These are phyloP conservation scores for Apocynum venetum DNA, from an alignment of 257 asterid species.

Conservation along the genomic window DNA sequence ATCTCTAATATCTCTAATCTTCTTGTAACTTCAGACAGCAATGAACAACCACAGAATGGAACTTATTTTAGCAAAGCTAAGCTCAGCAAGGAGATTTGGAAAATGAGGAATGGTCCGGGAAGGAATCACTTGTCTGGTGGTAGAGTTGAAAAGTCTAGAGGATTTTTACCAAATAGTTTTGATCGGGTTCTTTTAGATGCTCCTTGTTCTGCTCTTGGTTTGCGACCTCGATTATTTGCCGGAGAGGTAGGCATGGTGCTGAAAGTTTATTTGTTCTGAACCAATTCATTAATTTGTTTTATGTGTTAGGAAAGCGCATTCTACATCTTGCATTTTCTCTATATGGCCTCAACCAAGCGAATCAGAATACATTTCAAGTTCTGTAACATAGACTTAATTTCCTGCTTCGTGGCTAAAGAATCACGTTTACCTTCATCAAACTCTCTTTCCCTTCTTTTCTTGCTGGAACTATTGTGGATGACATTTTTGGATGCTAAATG, in stretches of 20 bases:
- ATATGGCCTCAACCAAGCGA: not conserved
- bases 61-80: conserved; percentile 52
- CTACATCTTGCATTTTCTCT: not conserved
- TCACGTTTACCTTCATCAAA: too few species aligned
- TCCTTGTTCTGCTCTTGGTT: conserved; percentile 99
- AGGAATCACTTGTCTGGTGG: conserved; percentile 63
- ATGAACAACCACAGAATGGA: conserved; percentile 36
- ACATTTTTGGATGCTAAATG: too few species aligned
- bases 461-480: too few species aligned
- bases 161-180: conserved; percentile 83
- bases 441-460: too few species aligned
- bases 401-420: too few species aligned
- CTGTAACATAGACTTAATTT: not conserved
- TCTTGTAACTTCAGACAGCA: conserved; percentile 25
- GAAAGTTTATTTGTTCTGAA: conserved; percentile 5
- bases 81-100: conserved; percentile 44
- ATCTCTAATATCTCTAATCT: not conserved
- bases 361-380: not conserved
- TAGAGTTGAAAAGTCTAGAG: conserved; percentile 71
- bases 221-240: conserved; percentile 87
- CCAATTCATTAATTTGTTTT: not conserved
- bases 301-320: not conserved
- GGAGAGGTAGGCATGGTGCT: conserved; percentile 59
- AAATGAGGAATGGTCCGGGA: conserved; percentile 79
- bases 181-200: conserved; percentile 98